Percentiles rank a stretch among this genome's conserved stretches.
These are phyloP conservation scores for Saururus chinensis DNA, from an alignment of 164 flowering plant species.

Conservation along the genomic window DNA sequence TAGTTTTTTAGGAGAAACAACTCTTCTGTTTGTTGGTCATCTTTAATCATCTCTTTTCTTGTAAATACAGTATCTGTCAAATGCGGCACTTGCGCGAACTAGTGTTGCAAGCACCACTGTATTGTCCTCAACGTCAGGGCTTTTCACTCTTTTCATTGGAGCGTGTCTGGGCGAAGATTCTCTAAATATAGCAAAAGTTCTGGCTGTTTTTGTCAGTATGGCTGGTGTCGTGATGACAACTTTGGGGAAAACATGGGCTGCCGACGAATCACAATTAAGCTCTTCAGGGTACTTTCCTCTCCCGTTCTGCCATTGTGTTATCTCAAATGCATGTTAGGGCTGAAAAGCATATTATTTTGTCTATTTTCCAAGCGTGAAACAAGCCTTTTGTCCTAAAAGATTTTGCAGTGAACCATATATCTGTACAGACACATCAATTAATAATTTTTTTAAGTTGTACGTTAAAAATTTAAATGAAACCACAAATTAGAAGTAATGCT, in stretches of 20 bases:
- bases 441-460: too few species aligned
- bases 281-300: slow-evolving; percentile 43
- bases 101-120: slow-evolving; percentile 99
- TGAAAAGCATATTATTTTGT: neutral
- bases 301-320: slow-evolving; percentile 1
- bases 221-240: slow-evolving; percentile 98
- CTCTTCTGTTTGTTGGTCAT: neutral
- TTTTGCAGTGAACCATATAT: too few species aligned
- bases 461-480: too few species aligned
- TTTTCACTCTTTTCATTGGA: slow-evolving; percentile 91
- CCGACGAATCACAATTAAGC: slow-evolving; percentile 60
- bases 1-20: neutral
- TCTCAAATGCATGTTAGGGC: neutral
- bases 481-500: too few species aligned
- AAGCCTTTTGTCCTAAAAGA: too few species aligned
- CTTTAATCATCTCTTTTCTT: neutral
- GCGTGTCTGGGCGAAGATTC: slow-evolving; percentile 83
- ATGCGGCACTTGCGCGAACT: slow-evolving; percentile 95
- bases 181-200: slow-evolving; percentile 63
- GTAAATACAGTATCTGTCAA: slow-evolving; percentile 74
- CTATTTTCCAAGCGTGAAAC: too few species aligned
- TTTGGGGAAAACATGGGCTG: slow-evolving; percentile 96
- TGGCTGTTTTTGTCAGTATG: slow-evolving; percentile 93
- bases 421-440: too few species aligned
- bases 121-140: slow-evolving; percentile 92